Conservation (phyloP, 73 alveolate species). For the Stentor coeruleus region DNA sequence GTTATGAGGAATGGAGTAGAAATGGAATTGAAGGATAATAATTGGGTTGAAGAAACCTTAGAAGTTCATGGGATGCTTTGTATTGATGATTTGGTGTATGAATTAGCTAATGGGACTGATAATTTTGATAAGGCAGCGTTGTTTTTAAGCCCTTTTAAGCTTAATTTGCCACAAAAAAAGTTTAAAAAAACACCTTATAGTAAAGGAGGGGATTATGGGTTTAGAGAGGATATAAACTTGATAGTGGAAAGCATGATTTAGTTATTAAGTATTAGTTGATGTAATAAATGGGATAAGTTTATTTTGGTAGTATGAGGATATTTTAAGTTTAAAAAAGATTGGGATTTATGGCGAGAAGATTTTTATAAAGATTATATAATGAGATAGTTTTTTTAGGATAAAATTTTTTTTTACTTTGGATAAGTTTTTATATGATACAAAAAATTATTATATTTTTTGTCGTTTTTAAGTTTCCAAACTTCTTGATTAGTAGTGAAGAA, state of each 20-base stretch:
- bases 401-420: too few species aligned
- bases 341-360: too few species aligned
- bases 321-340: too few species aligned
- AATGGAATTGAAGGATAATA: constrained; percentile 8
- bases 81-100: neutral
- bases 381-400: too few species aligned
- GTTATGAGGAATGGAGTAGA: constrained; percentile 5
- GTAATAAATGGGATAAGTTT: too few species aligned
- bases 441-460: too few species aligned
- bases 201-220: constrained; percentile 26
- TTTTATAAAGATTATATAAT: too few species aligned
- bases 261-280: too few species aligned
- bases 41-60: constrained; percentile 10
- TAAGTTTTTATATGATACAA: too few species aligned
- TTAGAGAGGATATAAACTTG: neutral
- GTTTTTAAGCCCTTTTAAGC: constrained; percentile 19
- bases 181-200: neutral
- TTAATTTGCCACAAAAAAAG: neutral
- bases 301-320: too few species aligned
- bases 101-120: neutral
- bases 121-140: neutral
- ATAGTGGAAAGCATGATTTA: neutral
- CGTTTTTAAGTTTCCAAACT: too few species aligned
- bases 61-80: constrained; percentile 11
- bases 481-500: too few species aligned